Base-by-base conservation (phyloP, 176 grass and related monocot genomes). In the Musa troglodytarum region DNA sequence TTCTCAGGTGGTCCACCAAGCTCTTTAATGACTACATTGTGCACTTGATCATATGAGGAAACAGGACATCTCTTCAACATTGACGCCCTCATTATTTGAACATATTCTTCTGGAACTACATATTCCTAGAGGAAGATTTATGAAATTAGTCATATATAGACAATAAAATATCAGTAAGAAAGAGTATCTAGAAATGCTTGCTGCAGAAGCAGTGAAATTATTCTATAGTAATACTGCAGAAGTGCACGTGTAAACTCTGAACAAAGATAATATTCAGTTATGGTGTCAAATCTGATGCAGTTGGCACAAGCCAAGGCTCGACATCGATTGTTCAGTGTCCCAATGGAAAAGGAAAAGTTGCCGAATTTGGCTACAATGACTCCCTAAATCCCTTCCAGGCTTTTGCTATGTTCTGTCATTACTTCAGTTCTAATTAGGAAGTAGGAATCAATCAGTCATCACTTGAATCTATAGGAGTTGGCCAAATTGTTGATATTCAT, bases 61-160 rank as follows among this genome's bases (percentile, higher is more conserved):
- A 93, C 86, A 12, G 94, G 94, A 81, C 94, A 98, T 51, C 75
- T 85, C 67, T 98, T 98, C 56, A 98, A 75, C 90, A 98, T 98
- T 15, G 90, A 93, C 29, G 81, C 88, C 87, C 88, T 85, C 90
- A 97, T 87, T 75, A 84, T 97, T 77, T 86, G 77, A 54, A 96
- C 83, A 26, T 96, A 92, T 81, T 96, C 93, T 83, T 80, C 62
- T 13, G 93, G 89, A 73, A 97, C 82, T 53, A 97, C 94, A 65
- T 93, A 97, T 73, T 97, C 94, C 89, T 88, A 70, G 72, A 16
- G 12, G 34, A 77, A 25, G 49, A 81, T 23, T 1, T 51, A 66
- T 3, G 34, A 80, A 75, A 78, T 14, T 76, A 84, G 25, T 43
- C n/a, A 68, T 23, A 64, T 19, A 83, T 64, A 20, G 12, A 51